phyloP scores from a whole-genome alignment of 257 asterid species.

The Solanum bukasovii region DNA sequence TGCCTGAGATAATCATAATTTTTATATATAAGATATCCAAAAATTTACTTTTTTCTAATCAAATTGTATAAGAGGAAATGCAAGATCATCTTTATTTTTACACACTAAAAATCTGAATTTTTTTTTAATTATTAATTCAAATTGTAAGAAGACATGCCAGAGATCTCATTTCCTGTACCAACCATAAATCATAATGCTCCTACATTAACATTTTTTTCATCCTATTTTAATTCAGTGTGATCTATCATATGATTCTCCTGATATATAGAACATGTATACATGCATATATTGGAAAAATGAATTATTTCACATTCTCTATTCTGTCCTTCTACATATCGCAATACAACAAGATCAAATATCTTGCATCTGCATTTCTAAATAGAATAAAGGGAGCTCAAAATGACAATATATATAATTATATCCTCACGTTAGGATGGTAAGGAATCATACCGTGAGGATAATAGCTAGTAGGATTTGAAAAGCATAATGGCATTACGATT shows the following conservation, averaged over 20 bases:
- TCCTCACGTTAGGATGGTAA: background rate
- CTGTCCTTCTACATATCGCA: background rate
- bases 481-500: background rate
- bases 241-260: background rate
- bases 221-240: background rate
- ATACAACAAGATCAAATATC: background rate
- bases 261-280: background rate
- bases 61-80: background rate
- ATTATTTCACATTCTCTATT: background rate
- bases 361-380: background rate
- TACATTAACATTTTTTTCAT: background rate
- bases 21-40: background rate
- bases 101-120: background rate
- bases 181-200: background rate
- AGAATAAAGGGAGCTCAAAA: background rate
- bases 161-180: background rate
- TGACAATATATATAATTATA: background rate
- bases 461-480: background rate
- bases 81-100: background rate
- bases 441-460: background rate
- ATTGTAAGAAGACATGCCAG: background rate
- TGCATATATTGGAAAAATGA: background rate
- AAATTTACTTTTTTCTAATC: background rate
- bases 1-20: background rate
- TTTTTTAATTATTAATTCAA: background rate